Evolutionary conservation across 768 basidiomycete genomes (phyloP).

Genomic region (Lactarius trivialis): DNA sequence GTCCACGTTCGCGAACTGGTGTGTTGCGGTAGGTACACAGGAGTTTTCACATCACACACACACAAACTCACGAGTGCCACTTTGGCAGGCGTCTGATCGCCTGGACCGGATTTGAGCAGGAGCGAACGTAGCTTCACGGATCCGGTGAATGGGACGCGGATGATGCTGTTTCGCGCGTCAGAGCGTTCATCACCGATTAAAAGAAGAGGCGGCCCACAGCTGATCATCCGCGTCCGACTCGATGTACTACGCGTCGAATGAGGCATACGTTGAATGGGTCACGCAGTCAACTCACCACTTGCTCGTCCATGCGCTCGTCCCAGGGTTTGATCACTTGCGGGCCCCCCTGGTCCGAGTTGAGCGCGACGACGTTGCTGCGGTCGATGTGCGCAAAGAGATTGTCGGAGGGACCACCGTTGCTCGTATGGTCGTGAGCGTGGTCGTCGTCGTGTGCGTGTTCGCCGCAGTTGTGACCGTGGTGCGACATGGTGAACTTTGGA

Average conservation of each 20-base stretch:
- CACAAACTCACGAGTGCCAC: slow-evolving; percentile 53
- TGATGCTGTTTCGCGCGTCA: slow-evolving; percentile 43
- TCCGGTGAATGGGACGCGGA: slow-evolving; percentile 83
- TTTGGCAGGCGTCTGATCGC: slow-evolving; percentile 67
- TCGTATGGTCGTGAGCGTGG: slow-evolving; percentile 51
- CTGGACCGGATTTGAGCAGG: slow-evolving; percentile 79
- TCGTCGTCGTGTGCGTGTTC: slow-evolving; percentile 48
- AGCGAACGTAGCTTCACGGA: slow-evolving; percentile 79
- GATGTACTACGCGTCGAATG: slow-evolving; percentile 46
- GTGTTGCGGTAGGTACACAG: too few relatives aligned
- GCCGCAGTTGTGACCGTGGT: slow-evolving; percentile 45
- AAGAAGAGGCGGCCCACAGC: slow-evolving; percentile 34
- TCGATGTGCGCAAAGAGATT: slow-evolving; percentile 75
- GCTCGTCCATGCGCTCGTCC: slow-evolving; percentile 69
- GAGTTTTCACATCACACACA: not conserved
- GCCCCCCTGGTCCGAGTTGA: slow-evolving; percentile 55
- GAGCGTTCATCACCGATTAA: not conserved
- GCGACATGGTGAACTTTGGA: slow-evolving; percentile 37
- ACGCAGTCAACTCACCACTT: slow-evolving; percentile 44
- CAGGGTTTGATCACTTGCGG: slow-evolving; percentile 78
- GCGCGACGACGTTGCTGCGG: slow-evolving; percentile 67
- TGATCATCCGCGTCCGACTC: slow-evolving; percentile 92
- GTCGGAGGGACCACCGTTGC: slow-evolving; percentile 49
- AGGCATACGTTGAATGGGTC: not conserved
- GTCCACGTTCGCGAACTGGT: slow-evolving; percentile 70